Percentiles rank a stretch among this genome's conserved stretches.
Evolutionary conservation across 805 yeast species (phyloP).

Genomic region (Kuraishia cidri): DNA sequence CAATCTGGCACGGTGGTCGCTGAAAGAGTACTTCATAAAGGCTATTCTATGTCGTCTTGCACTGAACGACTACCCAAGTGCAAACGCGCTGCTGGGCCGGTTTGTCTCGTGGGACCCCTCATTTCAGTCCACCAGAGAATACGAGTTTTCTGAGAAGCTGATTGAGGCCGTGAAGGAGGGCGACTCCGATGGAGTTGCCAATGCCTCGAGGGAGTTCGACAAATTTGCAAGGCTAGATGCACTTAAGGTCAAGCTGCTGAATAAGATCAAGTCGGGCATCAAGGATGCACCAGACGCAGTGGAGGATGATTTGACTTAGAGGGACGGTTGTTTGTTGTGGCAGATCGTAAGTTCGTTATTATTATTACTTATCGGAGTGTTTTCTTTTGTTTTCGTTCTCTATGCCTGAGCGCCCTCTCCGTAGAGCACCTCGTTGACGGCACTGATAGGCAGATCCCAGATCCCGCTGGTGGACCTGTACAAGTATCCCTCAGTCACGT

Average conservation of each 20-base stretch:
- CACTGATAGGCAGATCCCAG: conserved; percentile 71
- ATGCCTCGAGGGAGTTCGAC: conserved; percentile 73
- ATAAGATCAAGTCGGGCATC: conserved; percentile 60
- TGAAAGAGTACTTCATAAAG: conserved; percentile 87
- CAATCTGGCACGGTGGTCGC: conserved; percentile 77
- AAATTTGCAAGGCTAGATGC: conserved; percentile 84
- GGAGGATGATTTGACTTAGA: conserved; percentile 24
- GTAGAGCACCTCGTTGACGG: conserved; percentile 61
- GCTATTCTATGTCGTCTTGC: conserved; percentile 79
- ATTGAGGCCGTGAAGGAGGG: conserved; percentile 72
- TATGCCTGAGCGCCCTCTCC: conserved; percentile 5
- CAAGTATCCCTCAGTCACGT: conserved; percentile 27
- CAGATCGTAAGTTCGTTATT: not conserved
- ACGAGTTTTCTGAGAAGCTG: conserved; percentile 53
- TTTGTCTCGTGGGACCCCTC: conserved; percentile 66
- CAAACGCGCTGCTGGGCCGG: conserved; percentile 58
- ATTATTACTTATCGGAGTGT: not conserved
- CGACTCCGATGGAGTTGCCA: conserved; percentile 68
- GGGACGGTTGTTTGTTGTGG: not conserved
- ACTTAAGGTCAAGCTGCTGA: conserved; percentile 78
- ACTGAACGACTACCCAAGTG: conserved; percentile 75
- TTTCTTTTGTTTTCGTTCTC: not conserved
- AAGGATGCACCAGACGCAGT: conserved; percentile 18
- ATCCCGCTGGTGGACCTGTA: conserved; percentile 72
- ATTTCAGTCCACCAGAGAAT: conserved; percentile 72